Conservation (phyloP, 139 green algal species). For the Micractinium sp. region DNA sequence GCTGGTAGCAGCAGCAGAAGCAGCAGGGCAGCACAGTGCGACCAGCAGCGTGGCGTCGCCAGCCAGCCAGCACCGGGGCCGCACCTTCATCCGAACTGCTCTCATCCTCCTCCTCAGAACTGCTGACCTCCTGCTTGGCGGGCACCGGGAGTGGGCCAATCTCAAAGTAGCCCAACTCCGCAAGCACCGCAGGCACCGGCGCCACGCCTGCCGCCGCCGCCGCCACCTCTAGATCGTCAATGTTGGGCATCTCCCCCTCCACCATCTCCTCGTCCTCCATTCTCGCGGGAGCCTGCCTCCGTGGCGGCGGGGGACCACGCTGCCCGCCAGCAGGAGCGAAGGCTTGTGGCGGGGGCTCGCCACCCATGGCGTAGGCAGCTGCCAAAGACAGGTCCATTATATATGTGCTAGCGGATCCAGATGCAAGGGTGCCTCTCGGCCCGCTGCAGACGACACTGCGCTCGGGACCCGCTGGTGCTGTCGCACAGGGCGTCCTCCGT, state of each 20-base stretch:
- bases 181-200: background rate
- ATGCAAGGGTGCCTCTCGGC: too few relatives aligned
- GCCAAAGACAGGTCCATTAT: background rate
- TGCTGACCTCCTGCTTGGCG: background rate
- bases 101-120: background rate
- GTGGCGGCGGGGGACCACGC: too few relatives aligned
- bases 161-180: slow-evolving; percentile 24
- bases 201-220: slow-evolving; percentile 36
- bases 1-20: background rate
- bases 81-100: slow-evolving; percentile 21
- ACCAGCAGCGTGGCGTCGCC: background rate
- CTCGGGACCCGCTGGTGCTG: too few relatives aligned
- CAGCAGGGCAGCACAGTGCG: background rate
- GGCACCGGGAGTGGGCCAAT: background rate
- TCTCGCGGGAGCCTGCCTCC: too few relatives aligned
- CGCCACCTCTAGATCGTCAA: slow-evolving; percentile 46
- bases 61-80: background rate
- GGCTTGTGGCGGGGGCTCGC: too few relatives aligned
- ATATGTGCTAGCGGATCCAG: too few relatives aligned
- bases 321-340: too few relatives aligned
- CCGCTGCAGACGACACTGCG: too few relatives aligned
- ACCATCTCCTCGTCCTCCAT: background rate
- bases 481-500: too few relatives aligned
- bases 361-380: too few relatives aligned
- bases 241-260: slow-evolving; percentile 22